phyloP scores from a whole-genome alignment of 345 rosid species.

The Pistacia atlantica region DNA sequence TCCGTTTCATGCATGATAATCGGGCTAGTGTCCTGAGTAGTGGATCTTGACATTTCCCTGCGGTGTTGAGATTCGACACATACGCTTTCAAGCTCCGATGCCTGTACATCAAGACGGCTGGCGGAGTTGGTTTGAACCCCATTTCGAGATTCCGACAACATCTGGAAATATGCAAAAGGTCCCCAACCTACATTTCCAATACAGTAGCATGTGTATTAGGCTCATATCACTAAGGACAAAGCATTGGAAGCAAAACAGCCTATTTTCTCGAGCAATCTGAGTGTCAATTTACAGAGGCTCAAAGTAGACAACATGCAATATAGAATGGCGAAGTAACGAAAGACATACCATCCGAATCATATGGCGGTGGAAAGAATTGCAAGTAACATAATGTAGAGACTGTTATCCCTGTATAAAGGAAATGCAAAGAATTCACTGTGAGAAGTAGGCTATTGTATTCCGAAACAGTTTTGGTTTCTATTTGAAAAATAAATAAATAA shows the following conservation, averaged over 20 bases:
- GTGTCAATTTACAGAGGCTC: not conserved
- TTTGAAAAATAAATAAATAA: too few species aligned
- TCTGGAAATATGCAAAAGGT: constrained; percentile 89
- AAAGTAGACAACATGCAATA: not conserved
- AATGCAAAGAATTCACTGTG: constrained; percentile 11
- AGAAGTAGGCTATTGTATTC: not conserved
- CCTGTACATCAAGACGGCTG: constrained; percentile 34
- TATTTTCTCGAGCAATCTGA: too few species aligned
- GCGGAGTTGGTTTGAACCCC: constrained; percentile 33
- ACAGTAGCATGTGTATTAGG: not conserved
- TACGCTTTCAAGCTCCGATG: constrained; percentile 53
- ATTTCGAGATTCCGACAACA: constrained; percentile 68
- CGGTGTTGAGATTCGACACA: constrained; percentile 48
- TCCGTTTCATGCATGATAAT: constrained; percentile 32
- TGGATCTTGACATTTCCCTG: constrained; percentile 34
- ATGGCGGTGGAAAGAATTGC: constrained; percentile 80
- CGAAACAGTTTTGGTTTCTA: too few species aligned
- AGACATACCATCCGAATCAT: constrained; percentile 60
- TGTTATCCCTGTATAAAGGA: constrained; percentile 45
- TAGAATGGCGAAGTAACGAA: not conserved
- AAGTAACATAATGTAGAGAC: constrained; percentile 70
- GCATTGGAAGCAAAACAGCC: too few species aligned
- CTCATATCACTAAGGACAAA: not conserved
- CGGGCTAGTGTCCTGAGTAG: constrained; percentile 42
- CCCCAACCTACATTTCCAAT: constrained; percentile 77